Percentiles rank a stretch among this genome's conserved stretches.
These are phyloP conservation scores for Actinomucor elegans DNA, from an alignment of 371 early-diverging fungal genomes.

Conservation along the genomic window DNA sequence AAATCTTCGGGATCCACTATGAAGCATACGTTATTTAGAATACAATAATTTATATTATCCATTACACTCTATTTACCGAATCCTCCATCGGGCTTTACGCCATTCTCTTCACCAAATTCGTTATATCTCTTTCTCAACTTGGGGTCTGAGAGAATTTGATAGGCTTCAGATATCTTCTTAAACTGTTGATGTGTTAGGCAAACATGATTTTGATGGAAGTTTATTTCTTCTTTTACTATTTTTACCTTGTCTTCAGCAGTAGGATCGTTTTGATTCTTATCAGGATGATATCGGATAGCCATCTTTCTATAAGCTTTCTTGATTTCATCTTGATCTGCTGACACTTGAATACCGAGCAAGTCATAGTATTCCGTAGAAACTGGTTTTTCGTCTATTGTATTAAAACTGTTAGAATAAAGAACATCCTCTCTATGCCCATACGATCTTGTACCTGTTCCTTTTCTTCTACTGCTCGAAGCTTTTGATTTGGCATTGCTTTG, in stretches of 20 bases:
- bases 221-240: too few relatives aligned
- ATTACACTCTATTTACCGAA: constrained; percentile 61
- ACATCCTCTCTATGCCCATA: too few relatives aligned
- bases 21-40: not conserved
- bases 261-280: constrained; percentile 70
- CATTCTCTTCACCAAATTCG: constrained; percentile 72
- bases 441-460: constrained; percentile 61
- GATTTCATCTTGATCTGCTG: constrained; percentile 63
- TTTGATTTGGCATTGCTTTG: constrained; percentile 16
- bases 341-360: constrained; percentile 47
- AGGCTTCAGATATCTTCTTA: constrained; percentile 93
- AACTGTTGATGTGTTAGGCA: constrained; percentile 48
- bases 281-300: constrained; percentile 87
- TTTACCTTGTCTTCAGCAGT: constrained; percentile 80
- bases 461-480: constrained; percentile 26
- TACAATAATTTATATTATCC: too few relatives aligned
- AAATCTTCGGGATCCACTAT: constrained; percentile 88
- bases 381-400: constrained; percentile 66
- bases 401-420: too few relatives aligned
- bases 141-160: constrained; percentile 89
- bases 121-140: constrained; percentile 85
- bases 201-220: too few relatives aligned
- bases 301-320: constrained; percentile 82
- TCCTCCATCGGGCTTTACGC: constrained; percentile 70
- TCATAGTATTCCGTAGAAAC: constrained; percentile 78